These are phyloP conservation scores for Cadophora malorum DNA, from an alignment of 2,329 filamentous ascomycete species.

Conservation along the genomic window DNA sequence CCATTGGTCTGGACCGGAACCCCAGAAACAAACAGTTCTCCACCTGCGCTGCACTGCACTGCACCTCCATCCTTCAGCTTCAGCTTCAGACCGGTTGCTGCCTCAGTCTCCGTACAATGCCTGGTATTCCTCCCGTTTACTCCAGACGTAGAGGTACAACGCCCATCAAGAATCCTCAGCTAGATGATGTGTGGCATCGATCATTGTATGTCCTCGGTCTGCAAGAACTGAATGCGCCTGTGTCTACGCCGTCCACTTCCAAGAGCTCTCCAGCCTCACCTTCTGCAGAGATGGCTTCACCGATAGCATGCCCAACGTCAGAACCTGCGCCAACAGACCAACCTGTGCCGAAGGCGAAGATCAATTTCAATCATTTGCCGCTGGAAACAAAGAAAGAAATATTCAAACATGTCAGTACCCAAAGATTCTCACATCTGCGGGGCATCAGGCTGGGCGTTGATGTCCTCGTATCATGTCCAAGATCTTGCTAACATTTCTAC, in stretches of 20 bases:
- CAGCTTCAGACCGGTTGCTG: background rate
- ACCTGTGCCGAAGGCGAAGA: background rate
- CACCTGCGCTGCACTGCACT: background rate
- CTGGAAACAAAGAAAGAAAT: slow-evolving; percentile 21
- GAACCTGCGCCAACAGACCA: background rate
- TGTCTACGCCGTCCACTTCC: background rate
- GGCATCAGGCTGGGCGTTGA: background rate
- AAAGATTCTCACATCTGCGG: background rate
- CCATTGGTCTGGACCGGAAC: background rate
- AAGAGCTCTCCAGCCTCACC: background rate
- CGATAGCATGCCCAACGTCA: background rate
- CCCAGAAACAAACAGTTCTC: slow-evolving; percentile 3
- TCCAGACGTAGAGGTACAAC: slow-evolving; percentile 16
- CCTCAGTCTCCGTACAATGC: slow-evolving; percentile 3
- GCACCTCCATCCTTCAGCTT: slow-evolving; percentile 10
- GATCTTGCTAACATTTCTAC: background rate
- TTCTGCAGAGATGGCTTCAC: slow-evolving; percentile 8
- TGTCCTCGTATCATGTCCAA: background rate
- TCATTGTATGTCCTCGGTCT: slow-evolving; percentile 21
- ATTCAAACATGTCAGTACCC: slow-evolving; percentile 23
- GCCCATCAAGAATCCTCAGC: slow-evolving; percentile 17
- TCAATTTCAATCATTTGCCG: slow-evolving; percentile 17
- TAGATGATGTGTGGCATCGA: slow-evolving; percentile 23
- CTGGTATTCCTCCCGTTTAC: slow-evolving; percentile 5
- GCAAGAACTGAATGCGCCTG: slow-evolving; percentile 17